Percentiles rank a stretch among this genome's conserved stretches.
Conservation (phyloP, 495 filamentous ascomycete species). For the Trichoderma erinaceum region DNA sequence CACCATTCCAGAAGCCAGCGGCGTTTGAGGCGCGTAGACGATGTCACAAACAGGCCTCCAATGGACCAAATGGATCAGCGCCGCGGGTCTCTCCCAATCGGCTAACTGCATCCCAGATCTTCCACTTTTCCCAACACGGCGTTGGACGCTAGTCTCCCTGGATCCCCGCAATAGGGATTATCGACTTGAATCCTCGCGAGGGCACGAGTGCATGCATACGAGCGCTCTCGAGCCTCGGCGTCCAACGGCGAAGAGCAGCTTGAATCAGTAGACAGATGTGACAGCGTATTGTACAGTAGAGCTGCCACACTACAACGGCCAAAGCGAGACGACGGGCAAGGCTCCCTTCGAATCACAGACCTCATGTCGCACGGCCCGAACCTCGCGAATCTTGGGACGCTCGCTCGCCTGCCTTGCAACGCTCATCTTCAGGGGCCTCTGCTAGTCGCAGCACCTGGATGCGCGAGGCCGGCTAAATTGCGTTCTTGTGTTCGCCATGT, state of each 20-base stretch:
- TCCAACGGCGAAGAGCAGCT: background rate
- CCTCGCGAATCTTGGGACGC: constrained; percentile 4
- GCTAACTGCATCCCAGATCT: background rate
- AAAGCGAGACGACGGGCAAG: background rate
- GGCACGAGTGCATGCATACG: background rate
- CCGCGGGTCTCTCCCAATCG: background rate
- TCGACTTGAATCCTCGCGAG: background rate
- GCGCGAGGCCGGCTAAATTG: background rate
- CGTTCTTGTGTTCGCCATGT: too few relatives aligned
- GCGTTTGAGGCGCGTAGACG: background rate
- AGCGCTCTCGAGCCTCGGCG: too few relatives aligned
- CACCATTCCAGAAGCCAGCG: background rate
- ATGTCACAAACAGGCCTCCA: background rate
- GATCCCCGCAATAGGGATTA: constrained; percentile 4
- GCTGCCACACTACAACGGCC: background rate
- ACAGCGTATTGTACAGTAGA: background rate
- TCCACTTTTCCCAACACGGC: constrained; percentile 1
- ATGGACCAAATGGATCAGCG: background rate
- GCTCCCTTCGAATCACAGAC: background rate
- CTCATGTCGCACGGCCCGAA: constrained; percentile 6
- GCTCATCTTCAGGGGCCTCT: background rate
- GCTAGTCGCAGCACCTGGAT: background rate
- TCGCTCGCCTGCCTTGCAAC: background rate
- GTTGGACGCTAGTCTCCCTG: background rate
- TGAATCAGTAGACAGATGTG: background rate